phyloP scores from a whole-genome alignment of 2,329 filamentous ascomycete species.

The Aspergillus niger region DNA sequence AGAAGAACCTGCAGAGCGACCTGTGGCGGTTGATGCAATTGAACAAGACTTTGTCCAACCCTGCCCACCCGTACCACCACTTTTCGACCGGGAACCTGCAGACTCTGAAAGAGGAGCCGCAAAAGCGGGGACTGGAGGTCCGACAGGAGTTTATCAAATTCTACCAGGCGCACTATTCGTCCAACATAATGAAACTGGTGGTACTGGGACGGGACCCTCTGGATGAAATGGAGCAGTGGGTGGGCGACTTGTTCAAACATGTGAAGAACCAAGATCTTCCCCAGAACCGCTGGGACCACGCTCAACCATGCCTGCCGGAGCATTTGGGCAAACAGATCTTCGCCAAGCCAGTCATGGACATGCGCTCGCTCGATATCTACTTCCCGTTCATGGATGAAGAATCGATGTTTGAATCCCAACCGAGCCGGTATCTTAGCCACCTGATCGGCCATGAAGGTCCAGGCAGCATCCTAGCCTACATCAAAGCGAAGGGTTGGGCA shows the following conservation, averaged over 20 bases:
- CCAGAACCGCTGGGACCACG: constrained; percentile 66
- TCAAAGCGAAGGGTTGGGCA: constrained; percentile 89
- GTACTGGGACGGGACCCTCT: constrained; percentile 79
- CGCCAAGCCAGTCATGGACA: constrained; percentile 89
- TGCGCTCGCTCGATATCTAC: constrained; percentile 72
- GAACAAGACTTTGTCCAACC: constrained; percentile 84
- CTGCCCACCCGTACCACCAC: constrained; percentile 83
- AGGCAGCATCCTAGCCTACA: constrained; percentile 84
- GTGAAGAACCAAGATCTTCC: constrained; percentile 80
- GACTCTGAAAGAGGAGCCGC: constrained; percentile 79
- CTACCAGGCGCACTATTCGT: constrained; percentile 84
- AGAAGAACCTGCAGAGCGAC: constrained; percentile 94
- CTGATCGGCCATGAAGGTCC: constrained; percentile 91
- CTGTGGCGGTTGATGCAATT: constrained; percentile 85
- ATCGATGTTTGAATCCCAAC: constrained; percentile 73
- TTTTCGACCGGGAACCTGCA: constrained; percentile 90
- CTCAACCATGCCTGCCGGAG: constrained; percentile 60
- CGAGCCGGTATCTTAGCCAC: constrained; percentile 82
- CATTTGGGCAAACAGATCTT: constrained; percentile 73
- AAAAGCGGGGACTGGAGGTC: constrained; percentile 78
- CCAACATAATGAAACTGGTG: constrained; percentile 90
- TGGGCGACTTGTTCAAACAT: constrained; percentile 76
- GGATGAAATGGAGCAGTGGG: constrained; percentile 82
- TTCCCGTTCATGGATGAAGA: constrained; percentile 89
- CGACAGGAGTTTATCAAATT: constrained; percentile 91